phyloP scores from a whole-genome alignment of 148 eudicot species.

The Gaultheria prostrata region DNA sequence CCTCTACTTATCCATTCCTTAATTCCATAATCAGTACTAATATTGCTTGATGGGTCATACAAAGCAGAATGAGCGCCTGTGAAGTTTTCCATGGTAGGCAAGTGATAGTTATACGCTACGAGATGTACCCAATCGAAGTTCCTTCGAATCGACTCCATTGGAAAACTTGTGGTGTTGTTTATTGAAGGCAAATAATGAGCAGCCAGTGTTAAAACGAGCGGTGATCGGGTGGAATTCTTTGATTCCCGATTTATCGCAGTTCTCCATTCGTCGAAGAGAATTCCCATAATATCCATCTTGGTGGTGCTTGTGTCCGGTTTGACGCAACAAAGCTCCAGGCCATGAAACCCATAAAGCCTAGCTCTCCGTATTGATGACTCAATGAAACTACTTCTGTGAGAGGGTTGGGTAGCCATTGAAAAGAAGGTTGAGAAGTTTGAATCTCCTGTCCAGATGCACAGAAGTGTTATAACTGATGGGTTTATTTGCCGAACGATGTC shows the following conservation, averaged over 20 bases:
- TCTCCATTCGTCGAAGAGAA: constrained; percentile 6
- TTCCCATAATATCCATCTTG: background rate
- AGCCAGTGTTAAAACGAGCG: background rate
- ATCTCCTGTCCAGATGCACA: constrained; percentile 10
- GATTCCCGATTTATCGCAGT: background rate
- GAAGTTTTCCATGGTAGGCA: background rate
- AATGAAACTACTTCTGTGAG: no score
- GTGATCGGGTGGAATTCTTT: background rate
- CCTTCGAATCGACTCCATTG: background rate
- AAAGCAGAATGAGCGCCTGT: constrained; percentile 17
- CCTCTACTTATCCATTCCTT: constrained; percentile 5
- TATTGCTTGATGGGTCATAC: background rate
- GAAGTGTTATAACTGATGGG: constrained; percentile 19
- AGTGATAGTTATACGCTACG: background rate
- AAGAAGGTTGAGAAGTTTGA: no score
- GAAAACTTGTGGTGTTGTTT: background rate
- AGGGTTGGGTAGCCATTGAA: no score
- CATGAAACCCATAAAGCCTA: no score
- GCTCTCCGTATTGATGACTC: no score
- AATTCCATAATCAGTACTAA: background rate
- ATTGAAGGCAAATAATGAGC: background rate
- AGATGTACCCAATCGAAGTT: constrained; percentile 18
- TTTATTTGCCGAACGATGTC: constrained; percentile 13
- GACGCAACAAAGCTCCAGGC: no score
- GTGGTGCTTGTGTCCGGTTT: no score